Base-by-base conservation (phyloP, 1,139 yeast genomes). In the Wickerhamiella infanticola region DNA sequence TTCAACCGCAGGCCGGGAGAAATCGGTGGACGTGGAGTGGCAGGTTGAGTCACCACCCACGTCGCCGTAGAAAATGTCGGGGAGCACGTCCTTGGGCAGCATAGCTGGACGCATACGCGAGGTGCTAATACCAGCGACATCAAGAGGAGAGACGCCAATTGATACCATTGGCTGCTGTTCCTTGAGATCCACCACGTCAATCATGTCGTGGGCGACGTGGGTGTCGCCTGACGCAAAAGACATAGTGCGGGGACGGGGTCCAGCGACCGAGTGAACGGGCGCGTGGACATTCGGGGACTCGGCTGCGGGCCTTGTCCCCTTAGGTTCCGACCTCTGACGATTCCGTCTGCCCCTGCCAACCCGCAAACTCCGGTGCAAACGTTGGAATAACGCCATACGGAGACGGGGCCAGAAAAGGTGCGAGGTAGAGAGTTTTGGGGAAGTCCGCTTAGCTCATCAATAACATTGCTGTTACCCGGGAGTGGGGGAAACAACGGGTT, bases 321-420 rank as follows among this genome's bases (percentile, higher is more conserved):
- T 11, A 2, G 18, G 7, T 18, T 35, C 18, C n/a, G 37, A 35
- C 18, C 37, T 9, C 37, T 13, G 18, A 35, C 33, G 40, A 38
- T 31, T 25, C n/a, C 25, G 33, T 31, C 40, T 38, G 31, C 40
- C 29, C 25, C 33, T 38, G 24, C 29, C 24, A 3, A 31, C 6
- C 40, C 40, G 40, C 24, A 38, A 38, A 26, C 25, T 38, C 40
- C 40, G 40, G 40, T 25, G 31, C 33, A 38, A 24, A 25, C 40
- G 40, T 23, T 38, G 40, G 33, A 38, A 38, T 25, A 38, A 26
- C 40, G 40, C 25, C 40, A 38, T 38, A 9, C 25, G n/a, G 37
- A 7, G 37, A 26, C 40, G 25, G 40, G 25, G 25, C 33, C 40
- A 37, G 26, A 23, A 29, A 29, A 29, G 33, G 7, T 18, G 7